phyloP scores from a whole-genome alignment of 192 early-diverging fungal species.

The Phlyctochytrium bullatum region DNA sequence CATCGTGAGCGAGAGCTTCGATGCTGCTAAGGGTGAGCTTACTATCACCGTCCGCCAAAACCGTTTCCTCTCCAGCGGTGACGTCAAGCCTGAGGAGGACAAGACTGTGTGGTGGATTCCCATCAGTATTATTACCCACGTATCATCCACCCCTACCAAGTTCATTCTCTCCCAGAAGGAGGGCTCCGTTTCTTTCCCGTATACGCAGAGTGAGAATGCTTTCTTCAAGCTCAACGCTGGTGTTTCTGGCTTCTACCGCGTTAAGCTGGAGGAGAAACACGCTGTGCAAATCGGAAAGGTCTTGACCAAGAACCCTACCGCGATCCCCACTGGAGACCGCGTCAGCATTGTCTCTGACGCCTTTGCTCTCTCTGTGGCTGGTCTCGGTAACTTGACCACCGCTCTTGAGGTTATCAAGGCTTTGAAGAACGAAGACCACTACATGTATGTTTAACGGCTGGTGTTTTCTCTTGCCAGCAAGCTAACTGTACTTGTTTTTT shows the following conservation, averaged over 20 bases:
- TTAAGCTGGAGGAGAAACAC: slow-evolving; percentile 47
- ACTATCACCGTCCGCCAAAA: slow-evolving; percentile 71
- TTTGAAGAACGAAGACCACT: slow-evolving; percentile 74
- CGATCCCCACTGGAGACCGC: slow-evolving; percentile 63
- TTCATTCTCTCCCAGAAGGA: slow-evolving; percentile 51
- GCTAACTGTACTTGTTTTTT: too few relatives aligned
- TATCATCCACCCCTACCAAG: slow-evolving; percentile 42
- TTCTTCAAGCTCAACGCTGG: slow-evolving; percentile 86
- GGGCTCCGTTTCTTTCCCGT: slow-evolving; percentile 49
- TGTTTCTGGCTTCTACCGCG: slow-evolving; percentile 83
- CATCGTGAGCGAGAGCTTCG: slow-evolving; percentile 57
- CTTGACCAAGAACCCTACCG: slow-evolving; percentile 46
- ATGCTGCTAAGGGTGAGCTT: slow-evolving; percentile 36
- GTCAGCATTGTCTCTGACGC: slow-evolving; percentile 83
- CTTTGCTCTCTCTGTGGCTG: slow-evolving; percentile 73
- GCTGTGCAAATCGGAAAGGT: slow-evolving; percentile 31
- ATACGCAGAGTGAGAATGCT: slow-evolving; percentile 31
- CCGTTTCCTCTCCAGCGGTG: slow-evolving; percentile 81
- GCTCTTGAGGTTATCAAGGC: slow-evolving; percentile 73
- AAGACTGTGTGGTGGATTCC: slow-evolving; percentile 82
- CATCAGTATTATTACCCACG: slow-evolving; percentile 52
- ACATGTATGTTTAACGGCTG: slow-evolving; percentile 45
- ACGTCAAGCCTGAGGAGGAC: slow-evolving; percentile 74
- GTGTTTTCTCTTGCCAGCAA: not conserved
- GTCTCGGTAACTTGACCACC: slow-evolving; percentile 69